phyloP scores from a whole-genome alignment of 2,329 filamentous ascomycete species.

The Exophiala xenobiotica region DNA sequence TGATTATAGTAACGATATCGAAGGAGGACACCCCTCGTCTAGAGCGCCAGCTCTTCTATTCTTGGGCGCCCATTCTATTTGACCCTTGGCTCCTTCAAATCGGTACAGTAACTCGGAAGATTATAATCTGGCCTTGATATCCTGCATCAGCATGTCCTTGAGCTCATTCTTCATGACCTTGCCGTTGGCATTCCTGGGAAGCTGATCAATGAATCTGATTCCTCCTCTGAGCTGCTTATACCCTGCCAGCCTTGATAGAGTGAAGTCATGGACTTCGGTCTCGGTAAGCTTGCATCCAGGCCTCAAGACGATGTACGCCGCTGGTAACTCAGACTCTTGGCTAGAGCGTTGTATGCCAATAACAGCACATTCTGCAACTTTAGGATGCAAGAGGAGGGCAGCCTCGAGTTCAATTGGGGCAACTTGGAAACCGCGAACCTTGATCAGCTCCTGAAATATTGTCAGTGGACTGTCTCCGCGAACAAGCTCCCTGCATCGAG shows the following conservation, averaged over 20 bases:
- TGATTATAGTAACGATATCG: too few species aligned
- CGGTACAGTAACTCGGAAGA: too few species aligned
- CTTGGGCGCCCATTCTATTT: too few species aligned
- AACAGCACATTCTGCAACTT: conserved; percentile 47
- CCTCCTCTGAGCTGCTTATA: conserved; percentile 51
- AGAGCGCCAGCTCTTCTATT: too few species aligned
- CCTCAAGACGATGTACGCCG: conserved; percentile 45
- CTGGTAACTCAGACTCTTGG: conserved; percentile 30
- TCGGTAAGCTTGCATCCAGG: conserved; percentile 34
- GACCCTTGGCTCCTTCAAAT: too few species aligned
- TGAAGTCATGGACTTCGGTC: conserved; percentile 37
- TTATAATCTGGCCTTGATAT: neutral
- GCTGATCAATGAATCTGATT: conserved; percentile 48
- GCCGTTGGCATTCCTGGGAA: conserved; percentile 50
- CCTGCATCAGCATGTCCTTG: conserved; percentile 6
- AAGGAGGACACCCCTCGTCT: too few species aligned
- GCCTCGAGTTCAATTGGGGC: conserved; percentile 49
- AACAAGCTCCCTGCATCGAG: conserved; percentile 27
- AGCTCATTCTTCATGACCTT: conserved; percentile 40
- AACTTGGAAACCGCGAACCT: conserved; percentile 43
- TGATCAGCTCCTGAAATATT: conserved; percentile 24
- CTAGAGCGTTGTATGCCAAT: conserved; percentile 42
- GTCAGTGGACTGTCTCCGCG: too few species aligned
- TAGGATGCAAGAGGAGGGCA: conserved; percentile 44
- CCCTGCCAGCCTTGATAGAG: conserved; percentile 39